A percentile compares a stretch with the other conserved stretches of the same genome.
Evolutionary conservation across 108 stramenopile genomes (phyloP).

Genomic region (Skeletonema menzelii): DNA sequence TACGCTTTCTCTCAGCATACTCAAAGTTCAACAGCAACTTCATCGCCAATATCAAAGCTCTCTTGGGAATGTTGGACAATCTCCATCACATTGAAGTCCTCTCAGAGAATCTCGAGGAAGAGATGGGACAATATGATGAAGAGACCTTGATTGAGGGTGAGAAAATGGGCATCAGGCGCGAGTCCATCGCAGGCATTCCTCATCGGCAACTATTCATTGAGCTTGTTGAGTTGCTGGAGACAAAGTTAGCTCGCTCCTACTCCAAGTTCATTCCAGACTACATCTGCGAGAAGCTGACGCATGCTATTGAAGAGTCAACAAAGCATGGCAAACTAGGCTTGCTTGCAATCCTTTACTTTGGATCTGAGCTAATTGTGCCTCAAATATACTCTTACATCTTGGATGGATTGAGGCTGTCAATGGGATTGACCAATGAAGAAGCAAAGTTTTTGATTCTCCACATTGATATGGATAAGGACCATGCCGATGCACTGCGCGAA

Average conservation of each 20-base stretch:
- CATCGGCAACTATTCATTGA: slow-evolving; percentile 10
- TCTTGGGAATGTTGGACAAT: not conserved
- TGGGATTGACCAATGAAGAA: not conserved
- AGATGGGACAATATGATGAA: slow-evolving; percentile 20
- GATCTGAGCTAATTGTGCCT: slow-evolving; percentile 19
- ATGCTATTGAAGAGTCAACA: slow-evolving; percentile 7
- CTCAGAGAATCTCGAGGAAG: slow-evolving; percentile 20
- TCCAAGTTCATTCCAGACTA: not conserved
- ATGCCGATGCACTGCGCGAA: slow-evolving; percentile 8
- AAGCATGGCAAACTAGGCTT: slow-evolving; percentile 5
- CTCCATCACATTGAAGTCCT: slow-evolving; percentile 7
- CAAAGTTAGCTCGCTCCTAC: slow-evolving; percentile 4
- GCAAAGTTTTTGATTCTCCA: not conserved
- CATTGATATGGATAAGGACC: slow-evolving; percentile 10
- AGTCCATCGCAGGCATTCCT: not conserved
- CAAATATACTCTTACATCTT: slow-evolving; percentile 12
- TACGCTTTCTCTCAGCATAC: slow-evolving; percentile 11
- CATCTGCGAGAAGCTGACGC: slow-evolving; percentile 4
- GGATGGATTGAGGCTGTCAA: slow-evolving; percentile 8
- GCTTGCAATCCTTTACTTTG: slow-evolving; percentile 16
- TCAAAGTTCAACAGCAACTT: not conserved
- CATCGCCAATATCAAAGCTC: slow-evolving; percentile 8
- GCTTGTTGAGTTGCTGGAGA: slow-evolving; percentile 11
- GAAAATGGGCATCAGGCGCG: slow-evolving; percentile 10
- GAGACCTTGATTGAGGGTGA: slow-evolving; percentile 7